Base-by-base conservation (phyloP, 2,329 filamentous ascomycete species). In the Pseudohalonectria lignicola region DNA sequence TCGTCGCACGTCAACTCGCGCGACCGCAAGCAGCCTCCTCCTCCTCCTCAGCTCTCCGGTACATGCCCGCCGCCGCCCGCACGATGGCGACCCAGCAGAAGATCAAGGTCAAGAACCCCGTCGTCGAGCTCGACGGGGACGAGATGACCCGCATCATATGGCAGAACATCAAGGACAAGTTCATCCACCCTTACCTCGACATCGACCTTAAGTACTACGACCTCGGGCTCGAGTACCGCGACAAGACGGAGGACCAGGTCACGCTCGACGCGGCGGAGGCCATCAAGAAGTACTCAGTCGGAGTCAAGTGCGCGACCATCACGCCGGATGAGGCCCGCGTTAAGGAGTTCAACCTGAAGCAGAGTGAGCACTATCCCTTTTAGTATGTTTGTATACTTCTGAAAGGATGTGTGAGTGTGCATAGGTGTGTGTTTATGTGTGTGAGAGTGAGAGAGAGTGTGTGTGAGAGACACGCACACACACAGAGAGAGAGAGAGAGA, bases 121-220 rank as follows among this genome's bases (percentile, higher is more conserved):
- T 98, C 60, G 92, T 98, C 62, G 92, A 96, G 71, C 77, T 96
- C 54, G 90, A 96, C 61, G 90, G 90, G 56, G 78, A 82, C 53
- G 78, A 87, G 80, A 96, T 96, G 92, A 98, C 92, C 53, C 76
- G 92, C 55, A 88, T 98, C 62, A 98, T 98, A 71, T 98, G 92
- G 92, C 73, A 95, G 71, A 80, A 85, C 63, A 98, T 98, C 76
- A 95, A 95, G 76, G 85, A 96, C 69, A 94, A 93, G 75, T 90
- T 95, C 71, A 95, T 95, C 66, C 74, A 82, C 67, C 88, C 88
- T 40, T 95, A 92, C 69, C 82, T 98, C 50, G 88, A 95, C 62
- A 79, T 98, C 61, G 90, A 96, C 64, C 79, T 98, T 57, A 96
- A 98, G 74, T 94, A 94, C 76, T 94, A 94, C 65, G 87, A 94